These are phyloP conservation scores for Termitomyces sp. DNA, from an alignment of 768 basidiomycete species.

Conservation along the genomic window DNA sequence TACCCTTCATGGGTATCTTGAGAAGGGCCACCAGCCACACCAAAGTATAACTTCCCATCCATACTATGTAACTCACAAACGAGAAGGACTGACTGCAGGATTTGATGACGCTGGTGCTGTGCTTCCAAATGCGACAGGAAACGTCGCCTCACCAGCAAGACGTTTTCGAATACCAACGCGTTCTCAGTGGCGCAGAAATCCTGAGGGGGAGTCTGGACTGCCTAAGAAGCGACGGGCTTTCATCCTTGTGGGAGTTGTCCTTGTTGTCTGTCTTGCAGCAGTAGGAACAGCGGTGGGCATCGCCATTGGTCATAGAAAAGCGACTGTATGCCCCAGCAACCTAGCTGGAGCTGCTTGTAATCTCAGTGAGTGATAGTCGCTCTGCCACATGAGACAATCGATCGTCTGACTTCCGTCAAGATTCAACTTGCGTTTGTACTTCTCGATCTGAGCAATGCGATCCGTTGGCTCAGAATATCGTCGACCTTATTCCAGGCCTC, in stretches of 20 bases:
- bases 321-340: constrained; percentile 35
- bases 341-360: constrained; percentile 50
- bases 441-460: constrained; percentile 43
- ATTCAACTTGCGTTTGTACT: constrained; percentile 61
- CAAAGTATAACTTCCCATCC: constrained; percentile 33
- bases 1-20: constrained; percentile 43
- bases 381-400: background rate
- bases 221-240: constrained; percentile 19
- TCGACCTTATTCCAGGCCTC: constrained; percentile 44
- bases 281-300: constrained; percentile 45
- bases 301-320: constrained; percentile 29
- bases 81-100: constrained; percentile 15
- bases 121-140: background rate
- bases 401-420: constrained; percentile 25
- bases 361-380: constrained; percentile 40
- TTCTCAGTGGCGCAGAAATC: background rate
- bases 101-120: constrained; percentile 17
- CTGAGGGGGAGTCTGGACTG: background rate
- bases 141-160: background rate
- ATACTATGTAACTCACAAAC: constrained; percentile 17
- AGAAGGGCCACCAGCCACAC: constrained; percentile 52
- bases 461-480: constrained; percentile 49
- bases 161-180: background rate
- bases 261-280: constrained; percentile 34
- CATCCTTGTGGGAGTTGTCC: constrained; percentile 28